Conservation (phyloP, 108 stramenopile genomes). For the Heterococcus sp. region DNA sequence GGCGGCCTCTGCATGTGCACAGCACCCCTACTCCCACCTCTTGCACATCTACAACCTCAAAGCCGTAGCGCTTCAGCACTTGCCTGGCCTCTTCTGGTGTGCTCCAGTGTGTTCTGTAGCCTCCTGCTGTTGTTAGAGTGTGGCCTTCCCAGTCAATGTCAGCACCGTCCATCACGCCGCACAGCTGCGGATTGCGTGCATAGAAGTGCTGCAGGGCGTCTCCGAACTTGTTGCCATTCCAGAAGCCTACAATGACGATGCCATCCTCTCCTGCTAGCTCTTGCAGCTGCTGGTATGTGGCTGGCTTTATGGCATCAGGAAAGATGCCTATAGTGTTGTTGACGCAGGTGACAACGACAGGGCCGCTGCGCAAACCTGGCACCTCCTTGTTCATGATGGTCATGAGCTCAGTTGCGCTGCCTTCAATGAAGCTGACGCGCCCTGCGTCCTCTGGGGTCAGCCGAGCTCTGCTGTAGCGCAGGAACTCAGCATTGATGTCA, state of each 20-base stretch:
- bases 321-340: slow-evolving; percentile 39
- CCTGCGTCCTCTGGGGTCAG: slow-evolving; percentile 13
- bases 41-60: slow-evolving; percentile 29
- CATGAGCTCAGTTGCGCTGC: not conserved
- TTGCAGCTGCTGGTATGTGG: slow-evolving; percentile 20
- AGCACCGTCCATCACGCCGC: slow-evolving; percentile 30
- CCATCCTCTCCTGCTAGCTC: slow-evolving; percentile 27
- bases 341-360: slow-evolving; percentile 31
- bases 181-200: slow-evolving; percentile 20
- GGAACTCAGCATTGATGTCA: slow-evolving; percentile 36
- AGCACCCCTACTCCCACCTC: slow-evolving; percentile 37
- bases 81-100: slow-evolving; percentile 19
- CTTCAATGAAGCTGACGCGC: not conserved
- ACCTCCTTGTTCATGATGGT: not conserved
- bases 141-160: slow-evolving; percentile 26
- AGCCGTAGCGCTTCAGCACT: slow-evolving; percentile 24
- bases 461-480: slow-evolving; percentile 6
- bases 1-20: slow-evolving; percentile 38
- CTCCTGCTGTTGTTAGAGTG: slow-evolving; percentile 14
- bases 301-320: slow-evolving; percentile 36
- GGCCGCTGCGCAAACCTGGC: not conserved
- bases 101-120: slow-evolving; percentile 35
- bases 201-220: slow-evolving; percentile 45
- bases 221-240: slow-evolving; percentile 42
- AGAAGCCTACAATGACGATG: slow-evolving; percentile 39